Percentiles rank a stretch among this genome's conserved stretches.
These are phyloP conservation scores for Hypoxylon sp. DNA, from an alignment of 2,329 filamentous ascomycete species.

Conservation along the genomic window DNA sequence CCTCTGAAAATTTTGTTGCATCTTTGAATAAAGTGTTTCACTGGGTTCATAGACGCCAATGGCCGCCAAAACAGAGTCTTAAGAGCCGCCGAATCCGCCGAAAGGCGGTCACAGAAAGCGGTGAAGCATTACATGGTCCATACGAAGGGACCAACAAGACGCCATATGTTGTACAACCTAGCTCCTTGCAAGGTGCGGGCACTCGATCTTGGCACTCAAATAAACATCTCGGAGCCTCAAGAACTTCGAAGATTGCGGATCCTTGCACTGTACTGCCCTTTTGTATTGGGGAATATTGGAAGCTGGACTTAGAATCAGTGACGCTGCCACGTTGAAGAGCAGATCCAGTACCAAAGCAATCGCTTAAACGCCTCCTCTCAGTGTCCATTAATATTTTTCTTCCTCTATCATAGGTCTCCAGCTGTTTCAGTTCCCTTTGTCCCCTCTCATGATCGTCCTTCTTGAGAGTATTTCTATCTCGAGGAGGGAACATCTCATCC, in stretches of 20 bases:
- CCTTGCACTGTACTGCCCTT: conserved; percentile 5
- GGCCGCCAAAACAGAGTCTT: conserved; percentile 32
- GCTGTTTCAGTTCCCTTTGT: conserved; percentile 14
- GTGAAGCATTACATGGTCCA: conserved; percentile 29
- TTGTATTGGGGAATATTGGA: conserved; percentile 6
- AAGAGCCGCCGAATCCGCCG: conserved; percentile 42
- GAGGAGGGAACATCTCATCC: conserved; percentile 25
- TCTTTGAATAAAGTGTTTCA: conserved; percentile 7
- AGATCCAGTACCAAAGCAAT: conserved; percentile 33
- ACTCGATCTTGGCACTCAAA: conserved; percentile 30
- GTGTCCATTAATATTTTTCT: conserved; percentile 15
- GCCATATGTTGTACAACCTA: conserved; percentile 32
- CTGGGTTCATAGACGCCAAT: conserved; percentile 34
- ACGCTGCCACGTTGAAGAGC: conserved; percentile 37
- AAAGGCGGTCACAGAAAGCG: conserved; percentile 43
- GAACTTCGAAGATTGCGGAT: conserved; percentile 28
- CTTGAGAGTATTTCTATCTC: conserved; percentile 17
- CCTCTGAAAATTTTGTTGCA: conserved; percentile 4
- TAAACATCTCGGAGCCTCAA: conserved; percentile 40
- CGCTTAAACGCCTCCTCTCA: conserved; percentile 28
- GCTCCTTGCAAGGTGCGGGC: conserved; percentile 35
- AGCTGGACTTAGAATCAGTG: neutral
- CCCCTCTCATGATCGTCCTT: conserved; percentile 18
- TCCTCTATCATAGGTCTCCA: conserved; percentile 1
- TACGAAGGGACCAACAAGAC: conserved; percentile 17